These are phyloP conservation scores for Geranomyces michiganensis DNA, from an alignment of 192 early-diverging fungal genomes.

Conservation along the genomic window DNA sequence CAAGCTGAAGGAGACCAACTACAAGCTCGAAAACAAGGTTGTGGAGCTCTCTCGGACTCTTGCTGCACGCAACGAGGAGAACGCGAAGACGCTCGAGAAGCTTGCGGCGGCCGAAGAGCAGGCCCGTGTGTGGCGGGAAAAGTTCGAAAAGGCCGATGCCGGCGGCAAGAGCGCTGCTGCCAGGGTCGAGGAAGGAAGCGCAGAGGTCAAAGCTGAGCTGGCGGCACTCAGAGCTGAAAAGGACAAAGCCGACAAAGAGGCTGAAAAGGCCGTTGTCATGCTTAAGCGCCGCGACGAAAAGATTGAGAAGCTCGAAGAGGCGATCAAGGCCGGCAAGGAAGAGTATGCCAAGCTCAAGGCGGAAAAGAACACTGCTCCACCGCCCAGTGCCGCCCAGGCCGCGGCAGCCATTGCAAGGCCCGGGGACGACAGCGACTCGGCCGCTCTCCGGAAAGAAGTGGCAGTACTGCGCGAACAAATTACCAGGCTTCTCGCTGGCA, in stretches of 20 bases:
- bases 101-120: conserved; percentile 67
- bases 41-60: conserved; percentile 88
- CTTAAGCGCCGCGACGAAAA: conserved; percentile 65
- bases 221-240: conserved; percentile 58
- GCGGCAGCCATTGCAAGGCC: conserved; percentile 40
- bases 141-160: conserved; percentile 67
- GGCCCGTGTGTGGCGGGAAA: conserved; percentile 69
- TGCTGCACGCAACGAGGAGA: conserved; percentile 69
- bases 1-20: conserved; percentile 93
- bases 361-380: conserved; percentile 47
- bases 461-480: conserved; percentile 72
- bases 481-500: conserved; percentile 65
- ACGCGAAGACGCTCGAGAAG: conserved; percentile 60
- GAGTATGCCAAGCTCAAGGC: conserved; percentile 68
- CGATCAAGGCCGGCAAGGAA: conserved; percentile 60
- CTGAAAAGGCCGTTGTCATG: conserved; percentile 60
- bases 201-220: conserved; percentile 64
- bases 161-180: conserved; percentile 55
- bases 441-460: conserved; percentile 74
- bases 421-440: conserved; percentile 63
- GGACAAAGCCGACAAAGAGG: conserved; percentile 62
- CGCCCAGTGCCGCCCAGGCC: conserved; percentile 10
- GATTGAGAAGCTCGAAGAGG: conserved; percentile 60
- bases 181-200: conserved; percentile 52
- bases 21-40: conserved; percentile 94